These are phyloP conservation scores for Solanum paucissectum DNA, from an alignment of 257 asterid genomes.

Conservation along the genomic window DNA sequence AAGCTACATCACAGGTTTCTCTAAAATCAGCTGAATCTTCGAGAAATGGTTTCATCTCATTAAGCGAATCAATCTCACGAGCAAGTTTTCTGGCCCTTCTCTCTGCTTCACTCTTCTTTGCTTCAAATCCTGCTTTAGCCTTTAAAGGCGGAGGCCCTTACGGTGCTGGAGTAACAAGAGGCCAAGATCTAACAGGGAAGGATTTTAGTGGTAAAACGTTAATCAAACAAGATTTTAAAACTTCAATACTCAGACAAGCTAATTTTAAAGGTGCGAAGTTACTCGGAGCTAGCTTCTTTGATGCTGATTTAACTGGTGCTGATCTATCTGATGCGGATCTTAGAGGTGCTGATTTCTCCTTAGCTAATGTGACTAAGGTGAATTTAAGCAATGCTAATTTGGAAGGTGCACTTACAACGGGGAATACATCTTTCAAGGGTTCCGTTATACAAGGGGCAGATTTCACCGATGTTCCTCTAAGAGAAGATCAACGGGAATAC, in stretches of 20 bases:
- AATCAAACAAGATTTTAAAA: conserved; percentile 90
- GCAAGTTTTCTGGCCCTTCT: conserved; percentile 50
- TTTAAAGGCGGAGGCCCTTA: conserved; percentile 98
- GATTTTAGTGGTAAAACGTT: conserved; percentile 84
- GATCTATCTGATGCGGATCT: conserved; percentile 95
- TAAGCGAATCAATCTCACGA: conserved; percentile 47
- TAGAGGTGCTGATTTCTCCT: conserved; percentile 91
- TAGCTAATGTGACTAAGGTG: conserved; percentile 86
- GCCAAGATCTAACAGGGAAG: conserved; percentile 83
- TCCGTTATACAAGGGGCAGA: conserved; percentile 85
- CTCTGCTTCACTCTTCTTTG: conserved; percentile 63
- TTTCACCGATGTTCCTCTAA: conserved; percentile 89
- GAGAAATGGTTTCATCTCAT: conserved; percentile 10
- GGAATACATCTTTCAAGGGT: conserved; percentile 88
- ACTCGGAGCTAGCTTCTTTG: conserved; percentile 94
- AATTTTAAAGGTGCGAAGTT: conserved; percentile 90
- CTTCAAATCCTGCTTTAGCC: conserved; percentile 83
- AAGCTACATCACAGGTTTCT: conserved; percentile 26
- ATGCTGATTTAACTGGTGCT: conserved; percentile 98
- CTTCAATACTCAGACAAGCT: conserved; percentile 91
- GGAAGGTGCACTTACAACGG: conserved; percentile 91
- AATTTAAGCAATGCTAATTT: conserved; percentile 86
- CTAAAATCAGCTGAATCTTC: background rate
- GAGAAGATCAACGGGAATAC: conserved; percentile 86
- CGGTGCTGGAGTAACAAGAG: conserved; percentile 92